A percentile compares a stretch with the other conserved stretches of the same genome.
phyloP scores from a whole-genome alignment of 768 basidiomycete species.

The Suillus bovinus region DNA sequence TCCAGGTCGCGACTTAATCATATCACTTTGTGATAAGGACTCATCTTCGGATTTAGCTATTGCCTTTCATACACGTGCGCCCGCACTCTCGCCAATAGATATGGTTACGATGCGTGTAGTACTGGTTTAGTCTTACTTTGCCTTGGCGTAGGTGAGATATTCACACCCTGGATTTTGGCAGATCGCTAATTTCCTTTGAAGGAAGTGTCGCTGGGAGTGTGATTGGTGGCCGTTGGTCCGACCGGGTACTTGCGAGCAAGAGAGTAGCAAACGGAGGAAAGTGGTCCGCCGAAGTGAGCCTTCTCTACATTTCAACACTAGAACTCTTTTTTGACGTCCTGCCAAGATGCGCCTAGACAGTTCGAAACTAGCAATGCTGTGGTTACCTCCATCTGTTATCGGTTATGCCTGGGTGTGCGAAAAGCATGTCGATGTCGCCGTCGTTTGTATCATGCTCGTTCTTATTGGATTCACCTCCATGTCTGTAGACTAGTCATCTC shows the following conservation, averaged over 20 bases:
- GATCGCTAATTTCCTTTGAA: slow-evolving; percentile 6
- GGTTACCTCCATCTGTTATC: slow-evolving; percentile 56
- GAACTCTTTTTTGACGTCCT: neutral
- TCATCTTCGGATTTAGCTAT: slow-evolving; percentile 72
- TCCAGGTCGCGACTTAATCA: slow-evolving; percentile 19
- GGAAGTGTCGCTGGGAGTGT: slow-evolving; percentile 56
- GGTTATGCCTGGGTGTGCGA: slow-evolving; percentile 78
- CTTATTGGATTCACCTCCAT: slow-evolving; percentile 71
- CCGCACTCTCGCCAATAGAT: slow-evolving; percentile 61
- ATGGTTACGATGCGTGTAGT: slow-evolving; percentile 65
- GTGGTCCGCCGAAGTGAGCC: slow-evolving; percentile 64
- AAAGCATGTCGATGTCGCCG: slow-evolving; percentile 61
- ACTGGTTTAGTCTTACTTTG: slow-evolving; percentile 78
- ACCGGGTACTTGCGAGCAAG: slow-evolving; percentile 44
- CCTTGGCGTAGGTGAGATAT: slow-evolving; percentile 60
- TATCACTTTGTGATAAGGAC: slow-evolving; percentile 39
- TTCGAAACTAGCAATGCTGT: slow-evolving; percentile 54
- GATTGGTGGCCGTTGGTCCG: slow-evolving; percentile 61
- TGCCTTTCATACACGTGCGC: slow-evolving; percentile 73
- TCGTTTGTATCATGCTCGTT: slow-evolving; percentile 71
- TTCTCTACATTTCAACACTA: neutral
- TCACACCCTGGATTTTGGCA: neutral
- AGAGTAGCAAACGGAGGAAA: slow-evolving; percentile 47
- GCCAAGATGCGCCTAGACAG: slow-evolving; percentile 72
- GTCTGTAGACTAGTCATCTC: slow-evolving; percentile 41